Evolutionary conservation across 441 rosid genomes (phyloP).

Genomic region (Kokia cookei): DNA sequence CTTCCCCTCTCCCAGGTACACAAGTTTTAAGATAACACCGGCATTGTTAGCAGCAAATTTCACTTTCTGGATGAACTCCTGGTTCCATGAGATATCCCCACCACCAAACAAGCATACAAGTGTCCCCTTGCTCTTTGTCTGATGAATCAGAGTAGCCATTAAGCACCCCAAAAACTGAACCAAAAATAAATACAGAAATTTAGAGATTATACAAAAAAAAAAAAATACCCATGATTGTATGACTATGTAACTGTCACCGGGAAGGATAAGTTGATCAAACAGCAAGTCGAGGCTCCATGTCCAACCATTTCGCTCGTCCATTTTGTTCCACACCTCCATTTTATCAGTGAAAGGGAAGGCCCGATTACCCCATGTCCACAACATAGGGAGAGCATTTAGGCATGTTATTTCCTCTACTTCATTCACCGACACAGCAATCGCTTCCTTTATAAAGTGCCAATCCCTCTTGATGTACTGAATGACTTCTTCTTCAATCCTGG

Average conservation of each 20-base stretch:
- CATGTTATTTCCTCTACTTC: slow-evolving; percentile 16
- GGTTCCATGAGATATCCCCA: slow-evolving; percentile 29
- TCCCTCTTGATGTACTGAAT: slow-evolving; percentile 22
- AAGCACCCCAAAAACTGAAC: not conserved
- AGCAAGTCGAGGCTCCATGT: slow-evolving; percentile 25
- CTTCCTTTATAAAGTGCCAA: slow-evolving; percentile 20
- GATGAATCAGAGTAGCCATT: not conserved
- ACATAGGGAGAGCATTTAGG: slow-evolving; percentile 32
- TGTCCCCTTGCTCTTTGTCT: slow-evolving; percentile 3
- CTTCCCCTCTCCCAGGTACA: slow-evolving; percentile 33
- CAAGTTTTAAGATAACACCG: slow-evolving; percentile 12
- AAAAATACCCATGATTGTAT: slow-evolving; percentile 20
- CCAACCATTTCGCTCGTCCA: slow-evolving; percentile 11
- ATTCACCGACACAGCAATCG: slow-evolving; percentile 25
- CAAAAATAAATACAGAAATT: not conserved
- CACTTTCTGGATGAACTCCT: slow-evolving; percentile 18
- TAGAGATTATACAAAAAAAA: not conserved
- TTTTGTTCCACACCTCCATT: slow-evolving; percentile 22
- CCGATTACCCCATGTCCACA: slow-evolving; percentile 22
- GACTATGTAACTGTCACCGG: not conserved
- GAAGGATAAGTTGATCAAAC: slow-evolving; percentile 11
- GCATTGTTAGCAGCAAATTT: not conserved
- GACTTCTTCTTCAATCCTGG: slow-evolving; percentile 14
- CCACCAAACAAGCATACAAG: slow-evolving; percentile 36
- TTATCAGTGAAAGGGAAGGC: slow-evolving; percentile 29